A percentile compares a stretch with the other conserved stretches of the same genome.
These are phyloP conservation scores for Linderniella brevidens DNA, from an alignment of 257 asterid species.

Conservation along the genomic window DNA sequence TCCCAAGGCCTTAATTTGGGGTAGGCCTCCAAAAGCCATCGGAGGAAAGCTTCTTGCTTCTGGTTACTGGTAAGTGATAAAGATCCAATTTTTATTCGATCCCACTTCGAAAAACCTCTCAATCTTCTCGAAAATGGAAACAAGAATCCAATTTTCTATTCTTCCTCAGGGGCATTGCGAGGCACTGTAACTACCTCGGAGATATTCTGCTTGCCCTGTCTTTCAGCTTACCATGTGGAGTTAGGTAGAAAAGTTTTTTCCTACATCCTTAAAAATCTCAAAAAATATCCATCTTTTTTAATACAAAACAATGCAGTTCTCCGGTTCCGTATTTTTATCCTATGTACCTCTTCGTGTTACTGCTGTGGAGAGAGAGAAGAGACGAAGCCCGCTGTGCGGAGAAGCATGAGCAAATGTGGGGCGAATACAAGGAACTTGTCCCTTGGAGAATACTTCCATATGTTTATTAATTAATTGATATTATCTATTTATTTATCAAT, in stretches of 20 bases:
- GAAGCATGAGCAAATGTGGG: constrained; percentile 86
- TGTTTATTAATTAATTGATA: constrained; percentile 38
- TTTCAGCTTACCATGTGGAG: constrained; percentile 89
- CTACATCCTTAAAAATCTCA: not conserved
- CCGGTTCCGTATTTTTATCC: constrained; percentile 88
- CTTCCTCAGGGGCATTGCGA: constrained; percentile 76
- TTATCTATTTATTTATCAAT: no score
- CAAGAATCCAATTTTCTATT: no score
- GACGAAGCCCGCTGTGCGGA: constrained; percentile 92
- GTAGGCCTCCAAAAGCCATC: constrained; percentile 72
- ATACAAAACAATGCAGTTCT: constrained; percentile 38
- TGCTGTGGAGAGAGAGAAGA: constrained; percentile 95
- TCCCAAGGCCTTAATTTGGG: constrained; percentile 85
- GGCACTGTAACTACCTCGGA: constrained; percentile 93
- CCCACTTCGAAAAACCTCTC: not conserved
- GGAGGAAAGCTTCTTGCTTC: constrained; percentile 98
- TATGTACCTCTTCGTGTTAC: constrained; percentile 64
- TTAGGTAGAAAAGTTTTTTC: constrained; percentile 35
- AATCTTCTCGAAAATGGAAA: not conserved
- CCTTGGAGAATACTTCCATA: constrained; percentile 91
- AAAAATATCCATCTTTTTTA: constrained; percentile 3
- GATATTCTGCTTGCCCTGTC: constrained; percentile 83
- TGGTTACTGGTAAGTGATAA: constrained; percentile 66
- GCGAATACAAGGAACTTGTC: constrained; percentile 59
- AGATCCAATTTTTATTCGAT: not conserved